phyloP scores from a whole-genome alignment of 768 basidiomycete species.

The Lentinus tigrinus region DNA sequence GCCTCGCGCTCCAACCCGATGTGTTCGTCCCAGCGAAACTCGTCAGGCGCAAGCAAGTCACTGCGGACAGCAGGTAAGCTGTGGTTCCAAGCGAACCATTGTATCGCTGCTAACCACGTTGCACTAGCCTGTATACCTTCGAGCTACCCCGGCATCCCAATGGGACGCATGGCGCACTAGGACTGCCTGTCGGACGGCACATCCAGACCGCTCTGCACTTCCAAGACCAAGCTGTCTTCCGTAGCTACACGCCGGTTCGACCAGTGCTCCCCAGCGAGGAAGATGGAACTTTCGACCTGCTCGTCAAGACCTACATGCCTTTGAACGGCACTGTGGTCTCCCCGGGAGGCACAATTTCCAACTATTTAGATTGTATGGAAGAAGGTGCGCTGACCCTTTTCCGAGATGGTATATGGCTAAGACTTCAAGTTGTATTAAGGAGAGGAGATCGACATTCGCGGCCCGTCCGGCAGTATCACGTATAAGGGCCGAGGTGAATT shows the following conservation, averaged over 20 bases:
- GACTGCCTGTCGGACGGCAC: slow-evolving; percentile 23
- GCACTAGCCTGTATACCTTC: slow-evolving; percentile 21
- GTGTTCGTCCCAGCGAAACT: slow-evolving; percentile 16
- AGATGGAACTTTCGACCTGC: slow-evolving; percentile 24
- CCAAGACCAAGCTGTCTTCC: slow-evolving; percentile 21
- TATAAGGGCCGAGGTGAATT: slow-evolving; percentile 20
- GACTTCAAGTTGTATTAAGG: neutral
- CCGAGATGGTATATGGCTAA: neutral
- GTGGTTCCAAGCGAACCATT: neutral
- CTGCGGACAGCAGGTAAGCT: slow-evolving; percentile 15
- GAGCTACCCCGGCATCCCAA: slow-evolving; percentile 18
- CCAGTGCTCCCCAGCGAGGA: slow-evolving; percentile 23
- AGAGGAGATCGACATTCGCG: slow-evolving; percentile 24
- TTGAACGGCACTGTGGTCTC: slow-evolving; percentile 8
- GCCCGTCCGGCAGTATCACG: slow-evolving; percentile 21
- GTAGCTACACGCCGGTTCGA: slow-evolving; percentile 20
- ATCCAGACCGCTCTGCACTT: slow-evolving; percentile 23
- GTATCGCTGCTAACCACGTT: neutral
- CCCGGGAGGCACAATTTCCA: slow-evolving; percentile 23
- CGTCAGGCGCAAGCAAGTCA: slow-evolving; percentile 11
- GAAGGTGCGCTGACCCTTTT: slow-evolving; percentile 4
- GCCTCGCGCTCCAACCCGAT: slow-evolving; percentile 21
- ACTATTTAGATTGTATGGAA: slow-evolving; percentile 24
- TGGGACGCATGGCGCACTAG: slow-evolving; percentile 17
- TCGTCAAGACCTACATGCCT: slow-evolving; percentile 26